Conservation (phyloP, 2,329 filamentous ascomycete species). For the Colletotrichum costaricense region DNA sequence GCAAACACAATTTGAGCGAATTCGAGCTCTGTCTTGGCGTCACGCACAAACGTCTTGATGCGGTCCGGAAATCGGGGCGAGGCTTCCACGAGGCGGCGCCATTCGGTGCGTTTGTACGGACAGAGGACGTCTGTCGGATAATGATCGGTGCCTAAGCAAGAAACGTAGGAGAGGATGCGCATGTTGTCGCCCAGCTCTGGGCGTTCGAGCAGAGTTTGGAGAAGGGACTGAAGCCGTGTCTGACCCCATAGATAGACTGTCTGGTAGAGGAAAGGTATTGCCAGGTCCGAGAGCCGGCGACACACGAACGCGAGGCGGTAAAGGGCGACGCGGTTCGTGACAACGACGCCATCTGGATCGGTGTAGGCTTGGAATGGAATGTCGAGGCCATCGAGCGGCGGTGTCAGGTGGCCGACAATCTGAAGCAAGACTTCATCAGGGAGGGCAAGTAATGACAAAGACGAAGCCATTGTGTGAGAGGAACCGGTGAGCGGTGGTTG, state of each 20-base stretch:
- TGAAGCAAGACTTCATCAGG: conserved; percentile 33
- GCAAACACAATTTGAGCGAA: conserved; percentile 32
- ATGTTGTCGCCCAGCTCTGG: conserved; percentile 31
- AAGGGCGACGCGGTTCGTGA: conserved; percentile 29
- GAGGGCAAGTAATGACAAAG: conserved; percentile 20
- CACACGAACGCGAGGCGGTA: conserved; percentile 31
- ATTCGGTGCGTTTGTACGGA: conserved; percentile 33
- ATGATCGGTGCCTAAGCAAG: conserved; percentile 29
- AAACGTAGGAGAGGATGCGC: conserved; percentile 33
- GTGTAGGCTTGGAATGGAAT: conserved; percentile 32
- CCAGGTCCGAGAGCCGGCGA: conserved; percentile 26
- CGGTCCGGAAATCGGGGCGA: conserved; percentile 22
- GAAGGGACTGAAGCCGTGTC: conserved; percentile 29
- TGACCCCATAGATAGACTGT: conserved; percentile 34
- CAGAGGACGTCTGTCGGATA: conserved; percentile 30
- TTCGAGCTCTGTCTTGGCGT: conserved; percentile 26
- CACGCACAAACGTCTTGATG: conserved; percentile 25
- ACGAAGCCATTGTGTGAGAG: conserved; percentile 2
- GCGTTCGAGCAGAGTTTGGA: conserved; percentile 33
- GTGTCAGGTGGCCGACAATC: conserved; percentile 32
- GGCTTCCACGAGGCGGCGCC: conserved; percentile 27
- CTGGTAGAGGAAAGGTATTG: conserved; percentile 27
- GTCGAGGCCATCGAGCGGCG: conserved; percentile 31
- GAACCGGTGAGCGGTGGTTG: neutral
- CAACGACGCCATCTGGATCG: conserved; percentile 32